Conservation (phyloP, 257 asterid species). For the Solanum acaule region DNA sequence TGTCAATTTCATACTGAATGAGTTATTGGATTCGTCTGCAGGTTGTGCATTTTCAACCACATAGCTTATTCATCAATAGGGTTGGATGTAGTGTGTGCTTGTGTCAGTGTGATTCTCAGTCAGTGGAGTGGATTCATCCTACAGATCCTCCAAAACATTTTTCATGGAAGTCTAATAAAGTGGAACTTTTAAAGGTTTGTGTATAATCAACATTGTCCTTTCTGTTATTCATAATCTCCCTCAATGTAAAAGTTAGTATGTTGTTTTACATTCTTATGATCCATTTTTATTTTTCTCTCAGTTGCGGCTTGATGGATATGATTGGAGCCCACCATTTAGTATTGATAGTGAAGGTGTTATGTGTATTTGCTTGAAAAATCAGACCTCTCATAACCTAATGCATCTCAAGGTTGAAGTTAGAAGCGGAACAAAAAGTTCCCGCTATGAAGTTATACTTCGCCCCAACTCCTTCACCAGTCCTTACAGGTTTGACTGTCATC, state of each 20-base stretch:
- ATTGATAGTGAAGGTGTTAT: conserved; percentile 67
- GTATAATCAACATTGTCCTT: conserved; percentile 6
- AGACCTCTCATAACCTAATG: conserved; percentile 33
- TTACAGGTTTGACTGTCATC: conserved; percentile 59
- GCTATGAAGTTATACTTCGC: conserved; percentile 77
- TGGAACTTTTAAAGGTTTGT: conserved; percentile 75
- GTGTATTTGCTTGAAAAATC: conserved; percentile 64
- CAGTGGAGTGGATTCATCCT: conserved; percentile 71
- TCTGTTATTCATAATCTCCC: background rate
- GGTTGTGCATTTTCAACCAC: conserved; percentile 98
- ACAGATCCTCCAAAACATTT: conserved; percentile 72
- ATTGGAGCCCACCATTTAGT: conserved; percentile 82
- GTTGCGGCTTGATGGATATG: conserved; percentile 82
- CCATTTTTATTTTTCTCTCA: conserved; percentile 13
- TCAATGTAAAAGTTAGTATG: conserved; percentile 2
- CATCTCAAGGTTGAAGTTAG: conserved; percentile 68
- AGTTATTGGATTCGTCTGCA: conserved; percentile 21
- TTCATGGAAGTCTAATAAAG: conserved; percentile 74
- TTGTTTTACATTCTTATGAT: conserved; percentile 9
- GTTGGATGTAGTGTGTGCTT: conserved; percentile 69
- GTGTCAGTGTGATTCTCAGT: conserved; percentile 65
- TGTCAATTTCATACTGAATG: background rate
- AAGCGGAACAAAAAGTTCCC: conserved; percentile 76
- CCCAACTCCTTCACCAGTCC: conserved; percentile 80
- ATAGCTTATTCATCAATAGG: conserved; percentile 71